These are phyloP conservation scores for Mortierella sp. DNA, from an alignment of 371 early-diverging fungal genomes.

Conservation along the genomic window DNA sequence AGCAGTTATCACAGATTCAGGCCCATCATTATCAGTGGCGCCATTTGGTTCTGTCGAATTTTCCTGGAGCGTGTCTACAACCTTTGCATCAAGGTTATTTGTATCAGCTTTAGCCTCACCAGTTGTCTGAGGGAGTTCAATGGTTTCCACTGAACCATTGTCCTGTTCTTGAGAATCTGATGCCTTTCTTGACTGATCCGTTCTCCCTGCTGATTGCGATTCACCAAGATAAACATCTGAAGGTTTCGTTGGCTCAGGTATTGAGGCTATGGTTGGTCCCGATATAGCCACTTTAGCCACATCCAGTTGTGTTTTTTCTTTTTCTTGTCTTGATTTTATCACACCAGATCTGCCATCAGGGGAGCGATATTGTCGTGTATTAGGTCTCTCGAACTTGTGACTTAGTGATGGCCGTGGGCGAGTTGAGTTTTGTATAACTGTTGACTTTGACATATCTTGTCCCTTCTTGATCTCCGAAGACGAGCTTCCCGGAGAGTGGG, in stretches of 20 bases:
- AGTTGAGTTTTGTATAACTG: slow-evolving; percentile 5
- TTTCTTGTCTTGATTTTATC: neutral
- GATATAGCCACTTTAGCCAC: neutral
- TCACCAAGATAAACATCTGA: neutral
- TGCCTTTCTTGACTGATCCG: neutral
- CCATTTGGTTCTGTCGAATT: neutral
- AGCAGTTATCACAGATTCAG: neutral
- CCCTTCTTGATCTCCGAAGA: neutral
- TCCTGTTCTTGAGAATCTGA: neutral
- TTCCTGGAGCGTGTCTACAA: neutral
- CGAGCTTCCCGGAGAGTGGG: neutral
- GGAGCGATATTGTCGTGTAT: slow-evolving; percentile 13
- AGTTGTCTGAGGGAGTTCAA: neutral
- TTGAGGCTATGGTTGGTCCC: neutral
- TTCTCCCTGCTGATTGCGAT: neutral
- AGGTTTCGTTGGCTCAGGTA: neutral
- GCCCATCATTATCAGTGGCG: too few relatives aligned
- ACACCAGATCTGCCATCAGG: neutral
- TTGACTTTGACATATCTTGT: slow-evolving; percentile 22
- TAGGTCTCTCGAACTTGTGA: slow-evolving; percentile 27
- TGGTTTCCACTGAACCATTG: neutral
- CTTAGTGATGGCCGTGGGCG: slow-evolving; percentile 19
- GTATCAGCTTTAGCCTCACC: neutral
- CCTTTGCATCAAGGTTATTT: neutral
- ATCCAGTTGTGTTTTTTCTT: neutral